phyloP scores from a whole-genome alignment of 306 rosid genomes.

The Trifolium fragiferum region DNA sequence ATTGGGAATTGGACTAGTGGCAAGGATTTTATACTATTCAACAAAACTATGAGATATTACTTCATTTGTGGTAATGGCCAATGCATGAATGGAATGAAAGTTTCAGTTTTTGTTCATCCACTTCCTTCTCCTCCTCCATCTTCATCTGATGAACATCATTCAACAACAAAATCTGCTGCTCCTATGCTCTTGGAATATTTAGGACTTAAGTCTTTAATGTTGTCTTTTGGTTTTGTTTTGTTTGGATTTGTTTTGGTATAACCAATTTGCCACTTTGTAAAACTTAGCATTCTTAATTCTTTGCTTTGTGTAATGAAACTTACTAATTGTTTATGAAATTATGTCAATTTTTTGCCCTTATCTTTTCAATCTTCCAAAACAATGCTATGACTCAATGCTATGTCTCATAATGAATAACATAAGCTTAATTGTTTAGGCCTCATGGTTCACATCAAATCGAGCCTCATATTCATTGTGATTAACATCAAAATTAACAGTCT shows the following conservation, averaged over 20 bases:
- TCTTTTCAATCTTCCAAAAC: too few species aligned
- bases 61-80: slow-evolving; percentile 89
- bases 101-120: slow-evolving; percentile 72
- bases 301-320: slow-evolving; percentile 11
- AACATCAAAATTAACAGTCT: too few species aligned
- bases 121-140: slow-evolving; percentile 58
- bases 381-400: too few species aligned
- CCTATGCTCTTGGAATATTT: slow-evolving; percentile 12
- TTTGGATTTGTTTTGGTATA: slow-evolving; percentile 52
- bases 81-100: slow-evolving; percentile 87
- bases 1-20: slow-evolving; percentile 91
- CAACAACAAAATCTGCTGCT: slow-evolving; percentile 40
- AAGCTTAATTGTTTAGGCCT: too few species aligned
- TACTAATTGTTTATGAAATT: too few species aligned
- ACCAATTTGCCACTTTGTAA: slow-evolving; percentile 2
- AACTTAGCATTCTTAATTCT: background rate
- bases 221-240: slow-evolving; percentile 43
- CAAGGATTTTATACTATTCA: slow-evolving; percentile 79
- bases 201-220: slow-evolving; percentile 32
- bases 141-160: slow-evolving; percentile 2
- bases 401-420: too few species aligned
- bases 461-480: too few species aligned
- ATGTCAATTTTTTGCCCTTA: too few species aligned
- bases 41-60: slow-evolving; percentile 69
- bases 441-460: too few species aligned